phyloP scores from a whole-genome alignment of 83 land plant species.

The Thuja plicata region DNA sequence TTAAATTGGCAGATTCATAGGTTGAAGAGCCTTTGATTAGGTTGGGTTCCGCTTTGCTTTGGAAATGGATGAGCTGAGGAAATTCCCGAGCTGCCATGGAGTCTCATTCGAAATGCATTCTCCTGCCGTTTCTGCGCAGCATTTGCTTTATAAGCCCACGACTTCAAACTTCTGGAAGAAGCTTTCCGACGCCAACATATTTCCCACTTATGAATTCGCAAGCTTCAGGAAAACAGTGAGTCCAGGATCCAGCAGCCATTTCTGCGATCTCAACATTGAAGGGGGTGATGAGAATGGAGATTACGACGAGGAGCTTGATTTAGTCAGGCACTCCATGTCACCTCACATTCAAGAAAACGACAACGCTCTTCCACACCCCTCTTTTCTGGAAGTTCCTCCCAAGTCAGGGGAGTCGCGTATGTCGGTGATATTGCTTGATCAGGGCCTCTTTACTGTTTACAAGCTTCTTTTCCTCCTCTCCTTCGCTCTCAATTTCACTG shows the following conservation, averaged over 20 bases:
- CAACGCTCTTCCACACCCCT: not conserved
- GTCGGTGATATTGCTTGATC: slow-evolving; percentile 47
- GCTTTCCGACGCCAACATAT: slow-evolving; percentile 5
- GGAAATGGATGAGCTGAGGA: not conserved
- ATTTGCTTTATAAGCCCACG: not conserved
- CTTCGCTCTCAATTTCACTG: too few relatives aligned
- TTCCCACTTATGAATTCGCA: slow-evolving; percentile 10
- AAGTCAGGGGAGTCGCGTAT: slow-evolving; percentile 20
- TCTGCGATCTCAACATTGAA: slow-evolving; percentile 31
- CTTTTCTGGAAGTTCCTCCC: not conserved
- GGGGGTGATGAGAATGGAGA: not conserved
- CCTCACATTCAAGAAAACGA: not conserved
- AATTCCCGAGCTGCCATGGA: slow-evolving; percentile 49
- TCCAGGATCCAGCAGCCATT: slow-evolving; percentile 39
- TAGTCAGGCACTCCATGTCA: not conserved
- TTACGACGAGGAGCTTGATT: not conserved
- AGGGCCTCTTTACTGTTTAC: slow-evolving; percentile 59
- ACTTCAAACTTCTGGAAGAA: slow-evolving; percentile 5
- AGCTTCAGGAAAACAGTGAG: slow-evolving; percentile 13
- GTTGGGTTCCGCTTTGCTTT: too few relatives aligned
- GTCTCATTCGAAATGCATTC: slow-evolving; percentile 46
- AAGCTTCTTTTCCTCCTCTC: slow-evolving; percentile 15
- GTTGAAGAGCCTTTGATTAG: too few relatives aligned
- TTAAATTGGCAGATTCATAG: too few relatives aligned
- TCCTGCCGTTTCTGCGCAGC: slow-evolving; percentile 11